Base-by-base conservation (phyloP, 2,329 filamentous ascomycete species). In the Remersonia thermophila region DNA sequence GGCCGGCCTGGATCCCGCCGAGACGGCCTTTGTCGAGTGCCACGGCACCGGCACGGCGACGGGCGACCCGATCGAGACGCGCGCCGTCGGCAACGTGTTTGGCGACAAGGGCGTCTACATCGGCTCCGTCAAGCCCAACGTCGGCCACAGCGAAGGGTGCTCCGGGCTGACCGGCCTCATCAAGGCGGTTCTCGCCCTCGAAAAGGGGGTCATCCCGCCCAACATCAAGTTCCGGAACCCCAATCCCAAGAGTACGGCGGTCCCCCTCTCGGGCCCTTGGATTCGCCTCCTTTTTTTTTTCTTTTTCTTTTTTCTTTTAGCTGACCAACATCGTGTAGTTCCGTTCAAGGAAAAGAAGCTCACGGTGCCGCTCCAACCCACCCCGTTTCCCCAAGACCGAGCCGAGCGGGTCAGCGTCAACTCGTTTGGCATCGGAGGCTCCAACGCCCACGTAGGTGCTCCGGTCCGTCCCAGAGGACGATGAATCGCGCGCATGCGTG, bases 21-120 rank as follows among this genome's bases (percentile, higher is more conserved):
- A 42, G 9, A 44, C 39, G 4, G 30, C 18, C 1, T 47, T 36
- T 18, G 17, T 48, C n/a, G 46, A 48, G 46, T 53, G 55, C 4
- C 65, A 70, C 40, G 66, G 64, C 3, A 69, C 66, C 0, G 65
- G 64, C 3, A 70, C 66, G 2, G 48, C 54, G 20, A 59, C 60
- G 4, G 67, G 66, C 2, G 66, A 70, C 41, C 61, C 63, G 0
- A 55, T 59, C 13, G 66, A 69, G 43, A 60, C 60, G 0, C 46
- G 43, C 1, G 65, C 61, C n/a, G 57, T 69, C 16, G 45, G 54
- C n/a, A 42, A 45, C 3, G 53, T 55, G 9, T 51, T 63, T 17
- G 52, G 53, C 7, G 37, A 46, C 2, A 46, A 53, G 6, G 52
- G 51, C 0, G 44, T 58, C 4, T 53, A 52, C 36, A 53, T 59